Evolutionary conservation across 441 rosid species (phyloP).

Genomic region (Euphorbia celastroides): DNA sequence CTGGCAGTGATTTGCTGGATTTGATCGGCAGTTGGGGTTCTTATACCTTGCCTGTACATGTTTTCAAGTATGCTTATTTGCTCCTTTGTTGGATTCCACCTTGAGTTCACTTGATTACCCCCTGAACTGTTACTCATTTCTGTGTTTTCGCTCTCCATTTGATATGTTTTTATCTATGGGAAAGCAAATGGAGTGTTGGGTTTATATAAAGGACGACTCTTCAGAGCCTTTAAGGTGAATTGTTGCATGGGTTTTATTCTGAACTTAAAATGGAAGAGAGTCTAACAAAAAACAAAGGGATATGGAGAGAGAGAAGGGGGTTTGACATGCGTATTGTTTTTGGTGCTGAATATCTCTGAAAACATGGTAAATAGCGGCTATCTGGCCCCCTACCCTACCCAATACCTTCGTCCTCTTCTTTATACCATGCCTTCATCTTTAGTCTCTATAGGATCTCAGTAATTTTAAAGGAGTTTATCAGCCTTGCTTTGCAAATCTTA

Average conservation of each 20-base stretch:
- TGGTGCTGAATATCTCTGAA: slow-evolving; percentile 81
- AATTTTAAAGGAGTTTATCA: no score
- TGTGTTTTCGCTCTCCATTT: slow-evolving; percentile 27
- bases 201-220: background rate
- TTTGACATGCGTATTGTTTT: slow-evolving; percentile 93
- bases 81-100: slow-evolving; percentile 95
- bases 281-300: slow-evolving; percentile 11
- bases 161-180: background rate
- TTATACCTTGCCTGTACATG: slow-evolving; percentile 65
- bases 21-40: slow-evolving; percentile 85
- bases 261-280: slow-evolving; percentile 7
- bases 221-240: no score
- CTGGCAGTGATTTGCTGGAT: slow-evolving; percentile 75
- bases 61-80: slow-evolving; percentile 70
- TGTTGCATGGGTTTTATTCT: slow-evolving; percentile 24
- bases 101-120: slow-evolving; percentile 30
- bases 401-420: slow-evolving; percentile 26
- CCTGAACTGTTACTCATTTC: slow-evolving; percentile 18
- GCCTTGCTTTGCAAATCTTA: no score
- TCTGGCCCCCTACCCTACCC: background rate
- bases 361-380: slow-evolving; percentile 80
- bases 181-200: background rate
- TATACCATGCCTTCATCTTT: no score
- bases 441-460: no score
- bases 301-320: slow-evolving; percentile 10